Evolutionary conservation across 768 basidiomycete genomes (phyloP).

Genomic region (Auricularia heimuer): DNA sequence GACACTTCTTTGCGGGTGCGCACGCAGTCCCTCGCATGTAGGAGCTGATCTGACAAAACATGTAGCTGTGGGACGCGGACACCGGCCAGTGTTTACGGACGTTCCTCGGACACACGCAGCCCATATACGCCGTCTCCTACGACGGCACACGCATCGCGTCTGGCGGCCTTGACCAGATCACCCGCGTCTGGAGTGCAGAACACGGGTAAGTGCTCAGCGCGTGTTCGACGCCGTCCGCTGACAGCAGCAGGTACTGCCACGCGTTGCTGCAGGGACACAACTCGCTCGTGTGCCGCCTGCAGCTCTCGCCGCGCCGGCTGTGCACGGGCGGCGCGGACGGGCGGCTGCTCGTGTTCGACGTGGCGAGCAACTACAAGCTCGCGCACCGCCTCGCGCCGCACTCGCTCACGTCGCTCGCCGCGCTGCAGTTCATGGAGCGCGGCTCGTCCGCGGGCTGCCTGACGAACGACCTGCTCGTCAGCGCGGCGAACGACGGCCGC

Average conservation of each 20-base stretch:
- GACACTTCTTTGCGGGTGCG: conserved; percentile 76
- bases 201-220: conserved; percentile 52
- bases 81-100: conserved; percentile 80
- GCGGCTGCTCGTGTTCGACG: conserved; percentile 62
- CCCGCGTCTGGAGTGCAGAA: conserved; percentile 79
- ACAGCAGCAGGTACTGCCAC: conserved; percentile 49
- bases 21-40: conserved; percentile 14
- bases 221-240: too few relatives aligned
- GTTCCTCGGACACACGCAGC: conserved; percentile 73
- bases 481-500: conserved; percentile 77
- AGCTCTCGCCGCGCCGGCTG: conserved; percentile 53
- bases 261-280: conserved; percentile 88
- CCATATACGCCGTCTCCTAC: conserved; percentile 87
- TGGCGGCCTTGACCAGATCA: conserved; percentile 88
- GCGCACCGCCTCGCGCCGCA: conserved; percentile 60
- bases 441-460: conserved; percentile 26
- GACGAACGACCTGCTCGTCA: conserved; percentile 40
- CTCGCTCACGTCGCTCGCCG: conserved; percentile 82
- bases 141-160: conserved; percentile 76
- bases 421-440: conserved; percentile 74
- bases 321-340: conserved; percentile 87
- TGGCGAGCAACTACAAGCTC: conserved; percentile 33
- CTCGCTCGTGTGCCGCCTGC: conserved; percentile 84
- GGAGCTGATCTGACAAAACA: background rate
- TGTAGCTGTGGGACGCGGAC: conserved; percentile 84